These are phyloP conservation scores for Talaromyces marneffei DNA, from an alignment of 2,329 filamentous ascomycete genomes.

Conservation along the genomic window DNA sequence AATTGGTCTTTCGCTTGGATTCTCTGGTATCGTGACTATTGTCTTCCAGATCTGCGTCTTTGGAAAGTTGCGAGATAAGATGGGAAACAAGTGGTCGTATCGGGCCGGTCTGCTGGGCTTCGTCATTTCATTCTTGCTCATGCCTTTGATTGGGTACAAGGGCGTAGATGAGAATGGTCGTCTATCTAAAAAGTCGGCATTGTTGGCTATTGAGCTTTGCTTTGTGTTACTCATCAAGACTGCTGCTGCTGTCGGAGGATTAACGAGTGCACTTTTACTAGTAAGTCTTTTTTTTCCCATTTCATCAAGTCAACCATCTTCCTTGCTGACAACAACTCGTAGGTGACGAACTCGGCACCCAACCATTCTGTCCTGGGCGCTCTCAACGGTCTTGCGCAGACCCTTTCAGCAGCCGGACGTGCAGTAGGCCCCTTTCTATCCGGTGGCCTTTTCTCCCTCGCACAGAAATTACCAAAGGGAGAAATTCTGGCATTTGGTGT, in stretches of 20 bases:
- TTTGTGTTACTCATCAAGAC: slow-evolving; percentile 80
- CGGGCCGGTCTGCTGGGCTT: slow-evolving; percentile 72
- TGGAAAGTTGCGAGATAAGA: slow-evolving; percentile 65
- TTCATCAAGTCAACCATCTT: neutral
- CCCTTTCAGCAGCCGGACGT: slow-evolving; percentile 81
- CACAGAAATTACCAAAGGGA: slow-evolving; percentile 66
- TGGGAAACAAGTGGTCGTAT: slow-evolving; percentile 85
- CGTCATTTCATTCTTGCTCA: slow-evolving; percentile 73
- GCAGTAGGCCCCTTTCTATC: slow-evolving; percentile 84
- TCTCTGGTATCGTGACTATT: slow-evolving; percentile 80
- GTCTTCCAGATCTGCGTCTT: slow-evolving; percentile 85
- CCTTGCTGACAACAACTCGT: neutral
- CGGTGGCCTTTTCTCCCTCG: slow-evolving; percentile 76
- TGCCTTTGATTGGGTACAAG: slow-evolving; percentile 83
- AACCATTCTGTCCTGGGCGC: slow-evolving; percentile 81
- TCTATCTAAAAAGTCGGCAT: slow-evolving; percentile 56
- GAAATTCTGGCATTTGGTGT: slow-evolving; percentile 80
- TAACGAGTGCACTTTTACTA: slow-evolving; percentile 82
- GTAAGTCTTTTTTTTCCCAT: slow-evolving; percentile 49
- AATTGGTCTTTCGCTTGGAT: slow-evolving; percentile 78
- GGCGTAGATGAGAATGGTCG: slow-evolving; percentile 50
- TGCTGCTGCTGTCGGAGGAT: slow-evolving; percentile 77
- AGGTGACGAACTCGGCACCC: slow-evolving; percentile 92
- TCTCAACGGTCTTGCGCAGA: slow-evolving; percentile 89
- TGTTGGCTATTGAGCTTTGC: slow-evolving; percentile 78